Percentiles rank a stretch among this genome's conserved stretches.
Conservation (phyloP, 2,329 filamentous ascomycete species). For the Westerdykella sp. region DNA sequence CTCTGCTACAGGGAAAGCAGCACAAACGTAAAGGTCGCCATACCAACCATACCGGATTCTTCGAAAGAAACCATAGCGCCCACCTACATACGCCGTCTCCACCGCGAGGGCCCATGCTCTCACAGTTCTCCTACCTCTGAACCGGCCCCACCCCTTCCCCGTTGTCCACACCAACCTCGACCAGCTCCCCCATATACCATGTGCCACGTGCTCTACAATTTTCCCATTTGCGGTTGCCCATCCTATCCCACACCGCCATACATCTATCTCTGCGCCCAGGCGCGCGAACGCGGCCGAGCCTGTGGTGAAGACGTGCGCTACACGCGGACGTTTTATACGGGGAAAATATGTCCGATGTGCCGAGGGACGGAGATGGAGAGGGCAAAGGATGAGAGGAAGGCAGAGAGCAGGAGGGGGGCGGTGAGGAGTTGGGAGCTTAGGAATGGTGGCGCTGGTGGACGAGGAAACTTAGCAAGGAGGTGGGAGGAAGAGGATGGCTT, state of each 20-base stretch:
- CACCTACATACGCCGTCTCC: no score
- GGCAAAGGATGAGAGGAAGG: conserved; percentile 7
- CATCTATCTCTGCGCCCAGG: conserved; percentile 10
- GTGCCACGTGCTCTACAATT: conserved; percentile 21
- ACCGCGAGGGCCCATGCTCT: no score
- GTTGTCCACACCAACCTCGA: conserved; percentile 4
- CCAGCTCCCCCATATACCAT: conserved; percentile 9
- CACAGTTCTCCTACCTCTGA: no score
- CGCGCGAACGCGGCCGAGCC: not conserved
- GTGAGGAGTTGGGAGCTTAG: conserved; percentile 3
- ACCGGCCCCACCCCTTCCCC: not conserved
- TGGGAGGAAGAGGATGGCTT: not conserved
- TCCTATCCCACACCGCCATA: conserved; percentile 15
- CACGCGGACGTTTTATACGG: conserved; percentile 2
- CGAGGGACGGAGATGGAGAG: conserved; percentile 9
- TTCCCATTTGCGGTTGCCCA: conserved; percentile 19
- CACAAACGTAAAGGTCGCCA: no score
- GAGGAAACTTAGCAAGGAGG: not conserved
- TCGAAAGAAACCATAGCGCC: no score
- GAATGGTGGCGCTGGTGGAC: conserved; percentile 1
- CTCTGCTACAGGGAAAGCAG: no score
- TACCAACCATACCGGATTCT: no score
- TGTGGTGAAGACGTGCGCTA: not conserved
- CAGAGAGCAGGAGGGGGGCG: conserved; percentile 7
- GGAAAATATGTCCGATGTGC: conserved; percentile 18